Evolutionary conservation across 163 green algal genomes (phyloP), one percentile per base, ranked within the genome.

Genomic region (Scenedesmus sp.): DNA sequence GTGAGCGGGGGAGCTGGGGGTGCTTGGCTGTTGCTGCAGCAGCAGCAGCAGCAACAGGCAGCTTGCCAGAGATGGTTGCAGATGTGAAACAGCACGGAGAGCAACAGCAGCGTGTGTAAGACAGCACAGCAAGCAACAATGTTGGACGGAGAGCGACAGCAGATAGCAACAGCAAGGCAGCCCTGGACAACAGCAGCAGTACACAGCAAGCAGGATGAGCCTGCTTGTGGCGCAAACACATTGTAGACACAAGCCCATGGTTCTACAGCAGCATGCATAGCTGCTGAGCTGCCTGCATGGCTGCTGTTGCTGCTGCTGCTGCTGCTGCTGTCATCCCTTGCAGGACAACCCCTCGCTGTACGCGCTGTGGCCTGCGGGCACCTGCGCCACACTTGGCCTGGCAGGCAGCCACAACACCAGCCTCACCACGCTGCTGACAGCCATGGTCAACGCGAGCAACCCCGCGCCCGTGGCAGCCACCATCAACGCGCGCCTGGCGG

Each of bases 351-450:
- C 89, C 23, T 74, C 82, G 46, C 64, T 93, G 76, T 88, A 91
- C 59, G 90, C 85, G 6, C 70, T 93, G 52, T 93, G 90, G 90
- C 85, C 90, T 9, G 59, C 86, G 12, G 90, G 90, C 85, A 93
- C 90, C 59, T 93, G 90, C 76, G 76, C 23, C 5, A 1, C 9
- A 4, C 64, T 93, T 76, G 90, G 90, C 4, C 86, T 93, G 74
- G 76, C 34, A 10, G 79, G 55, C 10, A n/a, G 13, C 34, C 86
- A 84, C 91, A 94, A 94, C 84, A 88, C 84, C 10, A 86, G 52
- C n/a, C 81, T 96, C 20, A 82, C 86, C 84, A 91, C 91, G 15
- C 91, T 95, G 93, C 84, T 96, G 10, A 18, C 56, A 18, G 90
- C 90, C 16, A 89, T 93, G 90, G 86, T 93, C 86, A 93, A 93